These are phyloP conservation scores for Avena eriantha DNA, from an alignment of 176 grass and related monocot species.

Conservation along the genomic window DNA sequence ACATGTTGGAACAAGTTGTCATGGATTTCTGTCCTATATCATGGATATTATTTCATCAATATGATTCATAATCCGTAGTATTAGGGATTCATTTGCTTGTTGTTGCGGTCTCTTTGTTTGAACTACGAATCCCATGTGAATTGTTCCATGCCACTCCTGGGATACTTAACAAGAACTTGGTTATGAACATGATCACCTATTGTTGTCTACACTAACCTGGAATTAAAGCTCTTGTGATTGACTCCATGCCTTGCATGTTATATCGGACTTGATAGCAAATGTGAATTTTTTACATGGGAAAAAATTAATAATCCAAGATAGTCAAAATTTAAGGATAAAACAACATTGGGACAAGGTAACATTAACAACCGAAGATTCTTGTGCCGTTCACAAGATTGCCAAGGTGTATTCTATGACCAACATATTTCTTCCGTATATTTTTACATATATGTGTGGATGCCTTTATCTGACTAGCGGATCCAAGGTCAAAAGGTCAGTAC, in stretches of 20 bases:
- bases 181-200: not conserved
- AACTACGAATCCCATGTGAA: not conserved
- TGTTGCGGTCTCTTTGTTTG: too few relatives aligned
- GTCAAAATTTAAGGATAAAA: not conserved
- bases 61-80: not conserved
- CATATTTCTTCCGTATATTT: not conserved
- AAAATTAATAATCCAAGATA: too few relatives aligned
- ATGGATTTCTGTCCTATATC: not conserved
- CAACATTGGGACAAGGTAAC: not conserved
- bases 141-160: not conserved
- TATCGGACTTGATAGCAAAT: not conserved
- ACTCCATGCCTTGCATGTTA: not conserved
- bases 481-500: constrained; percentile 28
- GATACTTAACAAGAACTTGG: not conserved
- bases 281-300: not conserved
- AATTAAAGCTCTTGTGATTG: not conserved
- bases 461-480: constrained; percentile 25
- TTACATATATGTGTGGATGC: not conserved
- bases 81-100: not conserved
- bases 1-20: not conserved
- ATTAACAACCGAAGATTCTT: constrained; percentile 25
- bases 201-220: not conserved
- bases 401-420: not conserved
- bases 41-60: not conserved
- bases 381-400: not conserved